Evolutionary conservation across 1,284 basidiomycete species (phyloP).

Genomic region (Ustilago shanxiensis): DNA sequence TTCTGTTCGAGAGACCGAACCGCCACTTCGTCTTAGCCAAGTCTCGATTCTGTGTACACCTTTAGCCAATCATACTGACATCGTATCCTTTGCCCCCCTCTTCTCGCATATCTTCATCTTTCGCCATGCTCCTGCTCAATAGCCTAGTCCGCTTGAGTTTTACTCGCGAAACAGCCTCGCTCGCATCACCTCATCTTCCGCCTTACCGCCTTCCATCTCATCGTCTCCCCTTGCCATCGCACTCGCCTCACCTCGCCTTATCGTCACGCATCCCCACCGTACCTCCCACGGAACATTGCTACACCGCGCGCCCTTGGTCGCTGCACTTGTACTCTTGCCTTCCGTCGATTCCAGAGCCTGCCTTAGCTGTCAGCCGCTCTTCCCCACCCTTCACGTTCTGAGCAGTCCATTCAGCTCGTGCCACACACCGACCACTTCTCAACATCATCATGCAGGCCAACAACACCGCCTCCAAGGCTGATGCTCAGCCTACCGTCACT

Average conservation of each 20-base stretch:
- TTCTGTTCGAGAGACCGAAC: neutral
- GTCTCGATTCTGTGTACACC: neutral
- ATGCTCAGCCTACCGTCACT: constrained; percentile 17
- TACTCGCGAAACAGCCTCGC: constrained; percentile 66
- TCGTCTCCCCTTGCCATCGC: neutral
- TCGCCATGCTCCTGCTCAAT: constrained; percentile 16
- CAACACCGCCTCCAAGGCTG: constrained; percentile 14
- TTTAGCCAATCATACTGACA: constrained; percentile 16
- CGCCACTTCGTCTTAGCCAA: neutral
- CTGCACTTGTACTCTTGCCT: constrained; percentile 27
- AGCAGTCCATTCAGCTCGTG: neutral
- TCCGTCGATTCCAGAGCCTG: neutral
- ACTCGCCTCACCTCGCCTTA: neutral
- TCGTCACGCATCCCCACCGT: neutral
- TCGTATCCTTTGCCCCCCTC: neutral
- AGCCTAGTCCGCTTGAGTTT: constrained; percentile 67
- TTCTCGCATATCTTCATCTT: neutral
- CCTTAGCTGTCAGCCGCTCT: constrained; percentile 8
- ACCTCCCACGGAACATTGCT: constrained; percentile 11
- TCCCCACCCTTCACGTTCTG: neutral
- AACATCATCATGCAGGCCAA: constrained; percentile 29
- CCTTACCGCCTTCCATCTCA: constrained; percentile 22
- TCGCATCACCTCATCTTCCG: constrained; percentile 30
- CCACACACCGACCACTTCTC: neutral
- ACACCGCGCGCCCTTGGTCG: constrained; percentile 56